Conservation (phyloP, 164 flowering plant species). For the Magnolia changhungtana region DNA sequence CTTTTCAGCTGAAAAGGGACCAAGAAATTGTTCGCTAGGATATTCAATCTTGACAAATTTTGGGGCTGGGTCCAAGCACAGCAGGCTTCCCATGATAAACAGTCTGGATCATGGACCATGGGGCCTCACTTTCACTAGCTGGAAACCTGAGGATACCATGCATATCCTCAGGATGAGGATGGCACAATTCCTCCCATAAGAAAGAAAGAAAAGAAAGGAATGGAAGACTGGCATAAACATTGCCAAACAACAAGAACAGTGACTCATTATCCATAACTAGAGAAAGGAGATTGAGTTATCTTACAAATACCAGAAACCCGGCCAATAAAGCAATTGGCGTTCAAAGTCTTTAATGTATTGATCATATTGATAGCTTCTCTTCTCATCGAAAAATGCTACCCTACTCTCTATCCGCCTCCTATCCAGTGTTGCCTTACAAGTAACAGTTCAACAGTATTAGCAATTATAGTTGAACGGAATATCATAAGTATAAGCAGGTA, state of each 20-base stretch:
- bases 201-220: background rate
- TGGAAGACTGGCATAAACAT: background rate
- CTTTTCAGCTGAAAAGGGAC: background rate
- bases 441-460: background rate
- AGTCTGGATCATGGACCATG: no score
- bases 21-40: background rate
- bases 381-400: constrained; percentile 27
- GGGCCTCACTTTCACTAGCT: no score
- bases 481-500: background rate
- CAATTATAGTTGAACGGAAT: background rate
- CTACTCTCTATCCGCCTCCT: constrained; percentile 28
- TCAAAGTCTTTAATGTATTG: constrained; percentile 39
- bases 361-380: constrained; percentile 22
- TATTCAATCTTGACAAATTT: background rate
- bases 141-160: background rate
- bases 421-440: constrained; percentile 36
- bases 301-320: constrained; percentile 65
- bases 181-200: background rate
- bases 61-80: no score
- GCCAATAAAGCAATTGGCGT: constrained; percentile 50
- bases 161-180: background rate
- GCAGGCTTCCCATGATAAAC: no score
- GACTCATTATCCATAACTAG: background rate
- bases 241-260: background rate
- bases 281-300: constrained; percentile 21